Base-by-base conservation (phyloP, 2,329 filamentous ascomycete species). In the Ophiocordyceps camponoti-rufipedis region DNA sequence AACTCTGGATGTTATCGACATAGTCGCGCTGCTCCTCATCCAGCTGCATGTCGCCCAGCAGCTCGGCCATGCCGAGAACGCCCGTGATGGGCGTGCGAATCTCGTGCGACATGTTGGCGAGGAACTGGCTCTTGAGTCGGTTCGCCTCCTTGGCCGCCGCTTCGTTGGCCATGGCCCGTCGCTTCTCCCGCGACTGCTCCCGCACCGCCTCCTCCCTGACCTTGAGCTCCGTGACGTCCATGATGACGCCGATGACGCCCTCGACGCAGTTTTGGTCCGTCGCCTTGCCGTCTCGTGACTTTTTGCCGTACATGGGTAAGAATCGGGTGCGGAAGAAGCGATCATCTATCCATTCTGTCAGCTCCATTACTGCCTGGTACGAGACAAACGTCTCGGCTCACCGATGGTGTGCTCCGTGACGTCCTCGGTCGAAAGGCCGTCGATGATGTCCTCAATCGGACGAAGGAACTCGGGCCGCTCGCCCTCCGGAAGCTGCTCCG, bases 161-260 rank as follows among this genome's bases (percentile, higher is more conserved):
- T 61, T 98, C 91, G 1, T 96, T 98, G 58, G 96, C 91, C 2
- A 91, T 96, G 52, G 89, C 94, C 6, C 33, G 33, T 13, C 74
- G 69, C 53, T 86, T 88, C 53, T 85, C 81, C 51, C 72, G 73
- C 41, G 78, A 76, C 53, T 82, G 75, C 48, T 71, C 68, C 48
- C 74, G 69, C 13, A 86, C 58, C 38, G 80, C 75, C 40, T 71
- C 65, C 51, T 81, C 80, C 45, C 77, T 71, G 47, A 73, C 66
- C 50, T 80, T 80, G 91, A 95, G 23, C 91, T 98, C 91, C 76
- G 95, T 91, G 57, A 87, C 75, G 54, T 88, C 82, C 72, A 86
- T 82, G 42, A 81, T 80, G n/a, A 87, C 75, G 2, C 81, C 82
- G 47, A 86, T 84, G 2, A 84, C 80, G 1, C 82, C 82, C 50